These are phyloP conservation scores for Colletotrichum abscissum DNA, from an alignment of 2,329 filamentous ascomycete genomes.

Conservation along the genomic window DNA sequence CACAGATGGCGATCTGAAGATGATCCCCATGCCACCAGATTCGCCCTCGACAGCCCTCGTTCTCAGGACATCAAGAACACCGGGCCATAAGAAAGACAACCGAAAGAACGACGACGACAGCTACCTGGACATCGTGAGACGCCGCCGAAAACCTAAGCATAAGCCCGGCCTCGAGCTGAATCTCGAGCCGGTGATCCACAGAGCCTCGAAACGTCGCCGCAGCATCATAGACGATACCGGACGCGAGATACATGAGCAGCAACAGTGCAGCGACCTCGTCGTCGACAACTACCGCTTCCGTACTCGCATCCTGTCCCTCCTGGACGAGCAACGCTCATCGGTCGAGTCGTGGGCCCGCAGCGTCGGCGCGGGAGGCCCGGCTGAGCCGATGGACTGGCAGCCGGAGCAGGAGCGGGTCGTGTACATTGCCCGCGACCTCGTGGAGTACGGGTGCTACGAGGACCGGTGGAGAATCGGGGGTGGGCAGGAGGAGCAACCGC, in stretches of 20 bases:
- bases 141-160: no score
- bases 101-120: no score
- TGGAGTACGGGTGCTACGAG: conserved; percentile 31
- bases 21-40: conserved; percentile 17
- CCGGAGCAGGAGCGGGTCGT: conserved; percentile 38
- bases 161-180: background rate
- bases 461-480: conserved; percentile 27
- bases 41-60: background rate
- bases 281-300: conserved; percentile 25
- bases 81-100: no score
- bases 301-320: conserved; percentile 10
- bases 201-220: background rate
- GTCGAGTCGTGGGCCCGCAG: conserved; percentile 37
- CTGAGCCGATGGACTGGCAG: conserved; percentile 43
- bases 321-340: conserved; percentile 29
- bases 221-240: background rate
- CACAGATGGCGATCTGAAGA: conserved; percentile 24
- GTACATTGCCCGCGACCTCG: conserved; percentile 23
- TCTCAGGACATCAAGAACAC: background rate
- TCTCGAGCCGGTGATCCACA: background rate
- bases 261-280: background rate
- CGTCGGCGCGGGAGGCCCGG: conserved; percentile 31
- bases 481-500: background rate
- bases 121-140: background rate
- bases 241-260: background rate